These are phyloP conservation scores for Eucalyptus pauciflora DNA, from an alignment of 345 rosid species.

Conservation along the genomic window DNA sequence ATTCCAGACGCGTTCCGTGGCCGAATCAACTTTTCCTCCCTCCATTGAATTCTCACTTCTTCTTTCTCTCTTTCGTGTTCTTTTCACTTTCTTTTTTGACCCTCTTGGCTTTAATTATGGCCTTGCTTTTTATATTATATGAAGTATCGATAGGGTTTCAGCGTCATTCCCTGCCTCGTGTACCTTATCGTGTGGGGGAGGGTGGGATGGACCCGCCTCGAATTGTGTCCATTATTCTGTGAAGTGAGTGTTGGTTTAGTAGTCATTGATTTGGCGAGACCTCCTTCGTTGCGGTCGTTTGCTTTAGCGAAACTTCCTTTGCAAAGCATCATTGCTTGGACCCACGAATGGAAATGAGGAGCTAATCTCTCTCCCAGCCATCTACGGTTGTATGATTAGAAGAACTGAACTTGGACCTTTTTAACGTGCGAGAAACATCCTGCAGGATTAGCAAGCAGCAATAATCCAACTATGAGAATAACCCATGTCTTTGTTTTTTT, in stretches of 20 bases:
- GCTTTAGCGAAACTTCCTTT: background rate
- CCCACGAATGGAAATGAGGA: background rate
- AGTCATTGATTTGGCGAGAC: background rate
- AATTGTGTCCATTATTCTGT: background rate
- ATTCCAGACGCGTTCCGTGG: background rate
- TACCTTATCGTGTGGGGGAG: background rate
- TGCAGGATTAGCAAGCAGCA: background rate
- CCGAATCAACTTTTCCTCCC: background rate
- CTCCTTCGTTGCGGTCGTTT: background rate
- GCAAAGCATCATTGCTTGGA: background rate
- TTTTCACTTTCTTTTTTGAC: background rate
- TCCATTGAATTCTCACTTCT: background rate
- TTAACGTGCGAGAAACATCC: rapidly evolving
- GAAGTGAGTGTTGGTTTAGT: background rate
- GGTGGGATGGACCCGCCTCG: background rate
- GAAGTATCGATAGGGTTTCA: background rate
- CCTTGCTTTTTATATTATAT: background rate
- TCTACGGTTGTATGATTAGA: background rate
- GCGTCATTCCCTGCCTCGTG: background rate
- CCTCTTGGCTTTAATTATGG: background rate
- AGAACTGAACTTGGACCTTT: background rate
- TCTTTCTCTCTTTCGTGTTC: background rate
- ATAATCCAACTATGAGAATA: background rate
- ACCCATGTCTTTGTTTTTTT: background rate
- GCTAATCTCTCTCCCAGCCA: background rate